Evolutionary conservation across 73 alveolate species (phyloP).

Genomic region (Paramecium sexaurelia): DNA sequence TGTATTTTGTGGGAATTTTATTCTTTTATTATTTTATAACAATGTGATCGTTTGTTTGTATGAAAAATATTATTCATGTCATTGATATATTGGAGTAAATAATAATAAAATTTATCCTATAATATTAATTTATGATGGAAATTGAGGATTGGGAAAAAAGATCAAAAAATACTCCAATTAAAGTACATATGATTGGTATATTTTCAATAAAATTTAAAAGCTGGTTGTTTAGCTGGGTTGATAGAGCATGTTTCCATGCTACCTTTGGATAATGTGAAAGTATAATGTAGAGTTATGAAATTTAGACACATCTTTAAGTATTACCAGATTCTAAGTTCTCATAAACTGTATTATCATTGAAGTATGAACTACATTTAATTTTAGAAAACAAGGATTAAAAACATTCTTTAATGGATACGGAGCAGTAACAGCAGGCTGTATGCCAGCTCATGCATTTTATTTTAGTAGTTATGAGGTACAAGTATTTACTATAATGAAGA

Average conservation of each 20-base stretch:
- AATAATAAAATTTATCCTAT: neutral
- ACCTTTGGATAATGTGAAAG: slow-evolving; percentile 90
- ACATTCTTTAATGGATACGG: slow-evolving; percentile 83
- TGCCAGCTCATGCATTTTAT: slow-evolving; percentile 94
- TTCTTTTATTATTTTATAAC: neutral
- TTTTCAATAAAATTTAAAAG: slow-evolving; percentile 40
- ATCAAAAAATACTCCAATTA: slow-evolving; percentile 49
- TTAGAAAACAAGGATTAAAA: slow-evolving; percentile 78
- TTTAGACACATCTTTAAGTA: slow-evolving; percentile 47
- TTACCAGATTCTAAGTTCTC: slow-evolving; percentile 13
- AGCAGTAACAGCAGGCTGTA: slow-evolving; percentile 85
- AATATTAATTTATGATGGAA: slow-evolving; percentile 29
- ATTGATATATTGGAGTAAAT: neutral
- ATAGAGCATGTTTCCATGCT: slow-evolving; percentile 88
- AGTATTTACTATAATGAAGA: neutral
- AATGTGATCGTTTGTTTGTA: no score
- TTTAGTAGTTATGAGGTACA: slow-evolving; percentile 79
- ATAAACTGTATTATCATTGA: neutral
- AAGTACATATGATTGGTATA: slow-evolving; percentile 65
- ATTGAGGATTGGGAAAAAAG: slow-evolving; percentile 69
- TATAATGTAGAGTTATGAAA: neutral
- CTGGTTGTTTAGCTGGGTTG: slow-evolving; percentile 93
- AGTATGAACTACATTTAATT: slow-evolving; percentile 43
- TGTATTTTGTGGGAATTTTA: neutral
- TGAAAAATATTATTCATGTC: neutral